Percentiles rank a stretch among this genome's conserved stretches.
Conservation (phyloP, 2,329 filamentous ascomycete genomes). For the Colletotrichum scovillei region DNA sequence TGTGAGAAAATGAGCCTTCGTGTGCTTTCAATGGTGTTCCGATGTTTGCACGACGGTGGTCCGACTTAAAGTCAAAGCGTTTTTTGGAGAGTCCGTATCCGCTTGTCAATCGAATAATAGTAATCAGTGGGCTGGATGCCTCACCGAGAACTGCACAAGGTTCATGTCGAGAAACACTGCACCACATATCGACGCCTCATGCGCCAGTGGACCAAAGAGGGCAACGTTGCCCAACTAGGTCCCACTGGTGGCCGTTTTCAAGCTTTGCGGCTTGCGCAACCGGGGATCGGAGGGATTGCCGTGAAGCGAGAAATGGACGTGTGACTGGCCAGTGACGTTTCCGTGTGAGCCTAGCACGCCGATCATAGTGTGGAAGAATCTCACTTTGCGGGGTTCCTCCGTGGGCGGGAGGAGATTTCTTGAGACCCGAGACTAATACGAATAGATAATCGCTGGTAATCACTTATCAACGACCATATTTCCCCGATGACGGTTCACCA, state of each 20-base stretch:
- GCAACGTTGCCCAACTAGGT: neutral
- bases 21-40: neutral
- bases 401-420: neutral
- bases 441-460: neutral
- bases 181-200: neutral
- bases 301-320: neutral
- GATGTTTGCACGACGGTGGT: neutral
- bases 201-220: neutral
- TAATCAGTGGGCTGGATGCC: neutral
- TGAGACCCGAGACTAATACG: neutral
- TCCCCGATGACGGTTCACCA: neutral
- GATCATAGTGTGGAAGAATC: neutral
- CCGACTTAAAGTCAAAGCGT: neutral
- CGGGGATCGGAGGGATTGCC: neutral
- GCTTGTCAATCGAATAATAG: neutral
- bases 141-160: neutral
- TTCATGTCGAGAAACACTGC: neutral
- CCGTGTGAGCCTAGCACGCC: slow-evolving; percentile 5
- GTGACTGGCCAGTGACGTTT: slow-evolving; percentile 10
- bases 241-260: neutral
- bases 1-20: neutral
- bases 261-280: slow-evolving; percentile 7
- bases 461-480: neutral
- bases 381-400: neutral
- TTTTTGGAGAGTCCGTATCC: neutral